Evolutionary conservation across 257 asterid genomes (phyloP), one percentile per base, ranked within the genome.

Genomic region (Scutellaria barbata): DNA sequence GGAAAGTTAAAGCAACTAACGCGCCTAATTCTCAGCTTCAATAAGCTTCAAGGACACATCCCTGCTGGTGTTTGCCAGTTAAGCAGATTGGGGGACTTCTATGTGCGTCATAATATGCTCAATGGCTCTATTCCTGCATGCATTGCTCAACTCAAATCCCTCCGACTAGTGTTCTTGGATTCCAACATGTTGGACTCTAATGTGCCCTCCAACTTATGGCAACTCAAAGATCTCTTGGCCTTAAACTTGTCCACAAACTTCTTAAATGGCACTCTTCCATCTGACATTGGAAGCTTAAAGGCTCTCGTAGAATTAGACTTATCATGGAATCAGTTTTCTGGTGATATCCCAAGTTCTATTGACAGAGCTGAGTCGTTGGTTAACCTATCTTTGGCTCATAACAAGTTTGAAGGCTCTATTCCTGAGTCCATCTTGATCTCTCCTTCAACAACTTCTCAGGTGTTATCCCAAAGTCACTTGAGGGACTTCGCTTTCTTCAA

Each of bases 351-450:
- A 1, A 56, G 12, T 33, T 69, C 55, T 2, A 56, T 69, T 10
- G 66, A 2, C n/a, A n/a, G n/a, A n/a, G n/a, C n/a, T n/a, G n/a
- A n/a, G n/a, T n/a, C n/a, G n/a, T n/a, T n/a, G n/a, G n/a, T n/a
- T n/a, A n/a, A n/a, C n/a, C n/a, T n/a, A n/a, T 10, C 3, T 6
- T 33, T 85, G 69, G 85, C 84, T 3, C 74, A 83, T 17, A 86
- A 88, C 68, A 47, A 42, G 3, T 80, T 87, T 61, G 45, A 56
- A 48, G 86, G 89, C 0, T 41, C 66, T 46, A 82, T 87, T 43
- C 90, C 94, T 46, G 40, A 45, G n/a, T 76, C 88, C 1, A 8
- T 83, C 58, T 87, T 64, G 87, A 83, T 68, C 80, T 87, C 16
- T 83, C 95, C 0, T 48, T 47, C 30, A 88, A 85, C 54, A 35